These are phyloP conservation scores for Eucalyptus sideroxylon DNA, from an alignment of 345 rosid species.

Conservation along the genomic window DNA sequence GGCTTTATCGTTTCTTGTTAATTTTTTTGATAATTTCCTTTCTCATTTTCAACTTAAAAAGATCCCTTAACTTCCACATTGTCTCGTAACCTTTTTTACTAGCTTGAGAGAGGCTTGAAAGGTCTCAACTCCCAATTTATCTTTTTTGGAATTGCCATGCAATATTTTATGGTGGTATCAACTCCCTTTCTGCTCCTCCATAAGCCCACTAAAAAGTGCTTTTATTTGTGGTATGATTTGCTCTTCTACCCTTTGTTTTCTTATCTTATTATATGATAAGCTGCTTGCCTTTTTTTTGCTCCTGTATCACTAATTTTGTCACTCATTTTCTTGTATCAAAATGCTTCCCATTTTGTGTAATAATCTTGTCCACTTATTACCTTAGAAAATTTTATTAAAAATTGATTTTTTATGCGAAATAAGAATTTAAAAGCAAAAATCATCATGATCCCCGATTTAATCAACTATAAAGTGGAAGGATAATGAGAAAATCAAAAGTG, in stretches of 20 bases:
- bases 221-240: background rate
- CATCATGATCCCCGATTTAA: background rate
- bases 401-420: background rate
- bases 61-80: background rate
- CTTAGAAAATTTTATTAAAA: background rate
- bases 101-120: background rate
- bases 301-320: background rate
- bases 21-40: background rate
- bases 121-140: background rate
- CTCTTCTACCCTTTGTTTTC: background rate
- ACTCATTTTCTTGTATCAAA: background rate
- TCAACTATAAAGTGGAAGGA: background rate
- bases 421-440: background rate
- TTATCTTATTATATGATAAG: background rate
- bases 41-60: background rate
- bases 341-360: background rate
- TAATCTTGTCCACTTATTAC: background rate
- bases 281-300: background rate
- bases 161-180: background rate
- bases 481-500: background rate
- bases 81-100: background rate
- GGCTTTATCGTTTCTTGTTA: background rate
- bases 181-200: background rate
- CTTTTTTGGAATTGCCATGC: background rate
- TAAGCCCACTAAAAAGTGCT: background rate